These are phyloP conservation scores for Talaromyces pinophilus DNA, from an alignment of 2,329 filamentous ascomycete species.

Conservation along the genomic window DNA sequence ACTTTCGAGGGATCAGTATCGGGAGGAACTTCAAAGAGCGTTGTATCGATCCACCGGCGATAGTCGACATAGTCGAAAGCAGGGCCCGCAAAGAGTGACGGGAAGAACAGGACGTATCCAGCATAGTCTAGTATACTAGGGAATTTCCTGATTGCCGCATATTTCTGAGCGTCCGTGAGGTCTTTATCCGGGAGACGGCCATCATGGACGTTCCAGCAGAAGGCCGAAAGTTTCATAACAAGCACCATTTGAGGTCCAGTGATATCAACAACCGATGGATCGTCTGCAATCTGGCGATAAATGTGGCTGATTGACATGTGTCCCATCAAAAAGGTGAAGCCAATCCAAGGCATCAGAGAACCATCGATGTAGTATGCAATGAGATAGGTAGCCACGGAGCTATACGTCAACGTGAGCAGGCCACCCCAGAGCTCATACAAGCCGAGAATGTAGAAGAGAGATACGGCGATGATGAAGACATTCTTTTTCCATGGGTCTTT, in stretches of 20 bases:
- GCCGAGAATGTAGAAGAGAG: conserved; percentile 88
- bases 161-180: conserved; percentile 83
- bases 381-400: conserved; percentile 74
- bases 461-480: conserved; percentile 75
- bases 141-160: conserved; percentile 72
- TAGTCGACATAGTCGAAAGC: conserved; percentile 96
- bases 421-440: conserved; percentile 92
- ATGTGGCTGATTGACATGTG: conserved; percentile 94
- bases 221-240: conserved; percentile 94
- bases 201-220: conserved; percentile 98
- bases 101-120: conserved; percentile 95
- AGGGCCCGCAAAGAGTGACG: conserved; percentile 82
- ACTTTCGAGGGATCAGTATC: conserved; percentile 82
- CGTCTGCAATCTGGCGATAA: conserved; percentile 69
- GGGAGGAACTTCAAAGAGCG: conserved; percentile 85
- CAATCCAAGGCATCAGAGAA: conserved; percentile 96
- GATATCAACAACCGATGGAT: conserved; percentile 74
- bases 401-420: conserved; percentile 74
- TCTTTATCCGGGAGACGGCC: conserved; percentile 76
- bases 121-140: conserved; percentile 78
- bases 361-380: conserved; percentile 83
- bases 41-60: conserved; percentile 85
- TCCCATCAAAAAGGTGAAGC: conserved; percentile 89
- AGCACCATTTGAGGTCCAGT: conserved; percentile 97
- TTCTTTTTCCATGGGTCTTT: conserved; percentile 82